Base-by-base conservation (phyloP, 305 asterid genomes). In the Plantago coronopus region DNA sequence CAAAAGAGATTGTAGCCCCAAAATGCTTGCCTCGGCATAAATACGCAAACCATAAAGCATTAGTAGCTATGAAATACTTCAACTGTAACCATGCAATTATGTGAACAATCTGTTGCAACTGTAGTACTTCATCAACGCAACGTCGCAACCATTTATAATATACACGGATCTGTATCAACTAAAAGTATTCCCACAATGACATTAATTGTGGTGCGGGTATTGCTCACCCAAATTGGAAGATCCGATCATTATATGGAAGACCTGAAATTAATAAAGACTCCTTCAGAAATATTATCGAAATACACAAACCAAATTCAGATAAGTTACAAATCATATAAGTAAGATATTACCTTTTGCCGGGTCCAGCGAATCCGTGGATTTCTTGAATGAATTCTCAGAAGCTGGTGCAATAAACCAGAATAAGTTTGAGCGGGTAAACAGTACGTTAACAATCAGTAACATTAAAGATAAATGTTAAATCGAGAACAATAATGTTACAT, bases 221-320 rank as follows among this genome's bases (percentile, higher is more conserved):
- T 62, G 63, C 95, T 83, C 81, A 93, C 98, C 96, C 74, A 85
- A 74, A 75, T 89, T 93, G 37, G 94, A 85, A 61, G 81, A 79
- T 74, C 99, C 99, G 47, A 93, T 93, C 85, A 93, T 70, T 42
- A 93, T 74, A 81, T 93, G 99, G 69, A 93, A 81, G 76, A 89
- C 97, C 98, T 93, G 95, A 80, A 81, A 79, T 63, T 10, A 27
- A 63, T 55, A 29, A 69, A 70, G 59, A 46, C 12, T 57, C 55
- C 23, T 44, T 59, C 66, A 76, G 72, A 18, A 43, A 8, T 12
- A 56, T 46, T 31, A 38, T 60, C 13, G 12, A 19, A 20, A 20
- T 13, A 19, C n/a, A n/a, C n/a, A 23, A 48, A 60, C 43, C 63
- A 57, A 48, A 57, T 61, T 27, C 65, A 67, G 40, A 62, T 42